Evolutionary conservation across 164 flowering plant genomes (phyloP), one percentile per base, ranked within the genome.

Genomic region (Stephania japonica): DNA sequence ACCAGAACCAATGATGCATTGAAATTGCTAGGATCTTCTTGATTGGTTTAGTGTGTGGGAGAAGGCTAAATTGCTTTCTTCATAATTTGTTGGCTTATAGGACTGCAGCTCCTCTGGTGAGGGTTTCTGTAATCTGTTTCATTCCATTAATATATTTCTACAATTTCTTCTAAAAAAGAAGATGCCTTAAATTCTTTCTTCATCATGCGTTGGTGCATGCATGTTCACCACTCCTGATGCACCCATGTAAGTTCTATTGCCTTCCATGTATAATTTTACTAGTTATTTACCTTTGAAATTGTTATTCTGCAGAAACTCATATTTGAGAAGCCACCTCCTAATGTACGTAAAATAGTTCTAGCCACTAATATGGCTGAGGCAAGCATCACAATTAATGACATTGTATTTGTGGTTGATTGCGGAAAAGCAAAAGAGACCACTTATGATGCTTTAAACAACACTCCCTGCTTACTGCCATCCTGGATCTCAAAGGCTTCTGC

Each of bases 311-410:
- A 96, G 99, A 93, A 80, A 88, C 88, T 91, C 62, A 93, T 96
- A 77, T 96, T 96, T 87, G 98, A 91, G 77, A 90, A 74, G 73
- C 83, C 99, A 42, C 97, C 97, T 47, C 91, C 89, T 5, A 93
- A 93, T 86, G 77, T 92, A 21, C 93, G 99, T 56, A 96, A 96
- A 84, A 85, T 96, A 73, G 89, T 96, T 80, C 93, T 96, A 75
- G 98, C 99, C 5, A 96, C 99, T 69, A 96, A 96, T 80, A 96
- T 96, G 99, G 99, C 99, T 44, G 99, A 96, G 80, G 99, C 99
- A 65, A 96, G 99, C 83, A 96, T 96, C 72, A 96, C 99, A 62
- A 90, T 96, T 80, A 96, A 96, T 83, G 99, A 96, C 74, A 70
- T 93, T 63, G 99, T 93, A 71, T 96, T 93, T 80, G 97, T 96